phyloP scores from a whole-genome alignment of 441 rosid species.

The Biscutella laevigata region DNA sequence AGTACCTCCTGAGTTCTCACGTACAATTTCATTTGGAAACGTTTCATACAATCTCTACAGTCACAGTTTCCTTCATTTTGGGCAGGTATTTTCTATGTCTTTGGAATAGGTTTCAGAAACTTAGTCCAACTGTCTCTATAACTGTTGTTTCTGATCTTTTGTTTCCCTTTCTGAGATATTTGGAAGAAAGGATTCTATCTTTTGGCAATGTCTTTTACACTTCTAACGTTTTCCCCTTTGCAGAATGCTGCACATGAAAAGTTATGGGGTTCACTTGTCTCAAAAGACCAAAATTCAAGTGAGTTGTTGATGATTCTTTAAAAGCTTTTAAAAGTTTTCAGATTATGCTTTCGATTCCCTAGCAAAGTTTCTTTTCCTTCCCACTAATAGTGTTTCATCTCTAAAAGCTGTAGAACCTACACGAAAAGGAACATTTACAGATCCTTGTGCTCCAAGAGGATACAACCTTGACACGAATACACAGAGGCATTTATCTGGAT shows the following conservation, averaged over 20 bases:
- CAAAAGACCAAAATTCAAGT: slow-evolving; percentile 43
- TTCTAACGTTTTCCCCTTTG: slow-evolving; percentile 23
- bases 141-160: neutral
- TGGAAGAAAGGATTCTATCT: neutral
- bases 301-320: neutral
- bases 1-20: slow-evolving; percentile 62
- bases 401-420: slow-evolving; percentile 42
- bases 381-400: slow-evolving; percentile 6
- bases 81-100: slow-evolving; percentile 48
- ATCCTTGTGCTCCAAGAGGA: slow-evolving; percentile 90
- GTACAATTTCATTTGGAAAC: slow-evolving; percentile 52
- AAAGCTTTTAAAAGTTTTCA: neutral
- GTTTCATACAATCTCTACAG: slow-evolving; percentile 71
- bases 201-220: slow-evolving; percentile 6
- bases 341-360: neutral
- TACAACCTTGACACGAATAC: slow-evolving; percentile 33
- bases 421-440: slow-evolving; percentile 31
- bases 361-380: neutral
- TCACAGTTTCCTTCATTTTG: slow-evolving; percentile 91
- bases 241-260: slow-evolving; percentile 79
- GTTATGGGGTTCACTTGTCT: slow-evolving; percentile 51
- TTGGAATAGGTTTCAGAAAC: neutral
- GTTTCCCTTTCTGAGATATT: neutral
- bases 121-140: neutral
- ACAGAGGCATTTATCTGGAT: slow-evolving; percentile 38